Conservation (phyloP, 495 filamentous ascomycete genomes). For the Penicillium roqueforti region DNA sequence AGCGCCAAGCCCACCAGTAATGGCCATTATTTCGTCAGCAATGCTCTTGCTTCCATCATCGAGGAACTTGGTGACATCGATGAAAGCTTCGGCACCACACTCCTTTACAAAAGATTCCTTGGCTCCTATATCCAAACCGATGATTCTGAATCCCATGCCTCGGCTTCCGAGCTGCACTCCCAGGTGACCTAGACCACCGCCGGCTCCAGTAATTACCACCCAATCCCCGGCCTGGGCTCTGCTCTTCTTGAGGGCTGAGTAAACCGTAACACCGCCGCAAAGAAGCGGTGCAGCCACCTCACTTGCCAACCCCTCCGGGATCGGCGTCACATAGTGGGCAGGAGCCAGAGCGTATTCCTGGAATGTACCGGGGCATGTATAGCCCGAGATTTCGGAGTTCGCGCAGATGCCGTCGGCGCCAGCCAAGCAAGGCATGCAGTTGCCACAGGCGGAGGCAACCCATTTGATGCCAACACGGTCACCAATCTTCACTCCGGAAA, state of each 20-base stretch:
- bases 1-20: constrained; percentile 40
- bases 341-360: constrained; percentile 54
- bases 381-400: constrained; percentile 39
- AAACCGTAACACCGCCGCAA: constrained; percentile 48
- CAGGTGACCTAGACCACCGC: constrained; percentile 54
- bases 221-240: constrained; percentile 49
- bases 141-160: constrained; percentile 38
- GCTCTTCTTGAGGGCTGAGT: constrained; percentile 46
- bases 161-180: constrained; percentile 48
- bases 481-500: constrained; percentile 46
- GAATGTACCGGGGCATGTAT: constrained; percentile 46
- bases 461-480: constrained; percentile 53
- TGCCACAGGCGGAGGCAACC: constrained; percentile 25
- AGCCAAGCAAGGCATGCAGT: constrained; percentile 42
- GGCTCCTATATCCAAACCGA: constrained; percentile 19
- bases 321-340: constrained; percentile 55
- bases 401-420: constrained; percentile 47
- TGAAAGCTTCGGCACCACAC: constrained; percentile 6
- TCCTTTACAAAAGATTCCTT: constrained; percentile 2
- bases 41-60: not conserved
- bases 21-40: not conserved
- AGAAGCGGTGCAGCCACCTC: constrained; percentile 53
- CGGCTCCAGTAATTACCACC: constrained; percentile 41
- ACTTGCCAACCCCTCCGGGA: constrained; percentile 48
- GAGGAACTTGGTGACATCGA: constrained; percentile 7